Base-by-base conservation (phyloP, 2,329 filamentous ascomycete species). In the Bipolaris victoriae region DNA sequence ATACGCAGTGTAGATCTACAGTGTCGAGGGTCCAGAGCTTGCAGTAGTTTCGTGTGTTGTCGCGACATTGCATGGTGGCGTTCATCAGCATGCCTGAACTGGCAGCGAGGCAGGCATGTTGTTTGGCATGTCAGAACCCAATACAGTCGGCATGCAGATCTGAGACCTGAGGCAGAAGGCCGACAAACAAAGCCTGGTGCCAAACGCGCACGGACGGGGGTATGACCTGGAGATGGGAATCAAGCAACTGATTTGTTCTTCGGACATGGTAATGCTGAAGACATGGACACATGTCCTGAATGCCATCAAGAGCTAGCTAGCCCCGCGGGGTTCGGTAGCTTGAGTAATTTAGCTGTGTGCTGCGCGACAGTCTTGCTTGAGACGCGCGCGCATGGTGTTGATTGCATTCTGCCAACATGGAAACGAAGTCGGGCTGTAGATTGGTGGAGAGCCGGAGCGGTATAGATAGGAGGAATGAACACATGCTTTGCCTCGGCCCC, bases 21-120 rank as follows among this genome's bases (percentile, higher is more conserved):
- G 18, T 46, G 16, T 35, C 29, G 9, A 33, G 33, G 33, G 22
- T 48, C 50, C 24, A 53, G 37, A 36, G 20, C 39, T 43, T 20
- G 26, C 24, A 13, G 46, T 46, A 33, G 35, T 48, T 44, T 53
- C 51, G 33, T 47, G 35, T 48, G 29, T 36, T 41, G 46, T 52
- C 48, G 55, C 43, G 29, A 52, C 16, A 33, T n/a, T 52, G 57
- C 24, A 49, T 48, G 16, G 48, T 56, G 52, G 48, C 57, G 49
- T 48, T 33, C 16, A 45, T 16, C 44, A 43, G 36, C 37, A 51
- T 49, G 15, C 24, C 13, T 40, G 24, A 41, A 35, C 22, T 51
- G 33, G 46, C 10, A 18, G 16, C n/a, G 11, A 35, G 22, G 31
- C 46, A 45, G 37, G 45, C 45, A 10, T 57, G 16, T 43, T 15